Conservation (phyloP, 495 filamentous ascomycete species). For the Penicillium paradoxum region DNA sequence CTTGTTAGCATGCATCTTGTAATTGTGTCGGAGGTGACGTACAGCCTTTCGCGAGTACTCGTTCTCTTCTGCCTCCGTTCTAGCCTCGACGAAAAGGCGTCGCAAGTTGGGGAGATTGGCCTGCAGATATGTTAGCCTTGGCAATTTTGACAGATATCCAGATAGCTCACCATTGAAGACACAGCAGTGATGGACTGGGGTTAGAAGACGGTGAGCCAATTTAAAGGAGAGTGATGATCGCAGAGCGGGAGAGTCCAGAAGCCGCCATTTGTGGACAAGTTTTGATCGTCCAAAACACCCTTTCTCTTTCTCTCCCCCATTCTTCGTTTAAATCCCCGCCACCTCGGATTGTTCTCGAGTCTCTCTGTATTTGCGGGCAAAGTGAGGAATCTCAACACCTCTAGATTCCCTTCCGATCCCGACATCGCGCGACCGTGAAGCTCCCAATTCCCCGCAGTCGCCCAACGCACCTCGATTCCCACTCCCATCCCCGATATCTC, state of each 20-base stretch:
- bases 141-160: neutral
- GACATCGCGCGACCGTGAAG: constrained; percentile 34
- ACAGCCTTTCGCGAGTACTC: constrained; percentile 91
- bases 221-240: constrained; percentile 15
- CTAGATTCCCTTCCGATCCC: constrained; percentile 3
- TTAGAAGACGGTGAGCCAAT: constrained; percentile 4
- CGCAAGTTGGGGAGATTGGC: constrained; percentile 91
- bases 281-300: constrained; percentile 30
- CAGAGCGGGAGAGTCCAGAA: constrained; percentile 20
- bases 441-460: constrained; percentile 40
- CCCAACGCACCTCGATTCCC: constrained; percentile 22
- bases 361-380: constrained; percentile 4
- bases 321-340: constrained; percentile 7
- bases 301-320: constrained; percentile 19
- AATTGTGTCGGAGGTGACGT: constrained; percentile 4
- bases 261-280: constrained; percentile 42
- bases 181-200: neutral
- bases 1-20: neutral
- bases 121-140: constrained; percentile 35
- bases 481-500: constrained; percentile 19
- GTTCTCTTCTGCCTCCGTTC: constrained; percentile 90
- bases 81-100: constrained; percentile 91
- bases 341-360: constrained; percentile 1
- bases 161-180: constrained; percentile 16
- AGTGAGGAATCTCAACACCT: constrained; percentile 11